These are phyloP conservation scores for Mytilinidion resinicola DNA, from an alignment of 495 filamentous ascomycete species.

Conservation along the genomic window DNA sequence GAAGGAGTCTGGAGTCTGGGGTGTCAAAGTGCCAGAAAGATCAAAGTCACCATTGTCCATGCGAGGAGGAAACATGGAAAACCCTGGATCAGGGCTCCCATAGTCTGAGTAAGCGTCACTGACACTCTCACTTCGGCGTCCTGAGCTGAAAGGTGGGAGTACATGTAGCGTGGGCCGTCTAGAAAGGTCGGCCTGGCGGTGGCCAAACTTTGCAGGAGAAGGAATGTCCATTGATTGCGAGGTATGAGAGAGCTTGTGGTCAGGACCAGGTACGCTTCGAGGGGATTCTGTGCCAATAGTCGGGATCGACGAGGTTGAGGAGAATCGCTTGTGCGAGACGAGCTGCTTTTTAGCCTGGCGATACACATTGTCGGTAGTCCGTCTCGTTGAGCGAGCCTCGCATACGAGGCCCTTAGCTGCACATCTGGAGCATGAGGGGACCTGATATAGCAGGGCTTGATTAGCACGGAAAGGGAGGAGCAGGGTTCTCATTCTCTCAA, in stretches of 20 bases:
- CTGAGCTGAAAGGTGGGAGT: slow-evolving; percentile 15
- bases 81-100: slow-evolving; percentile 18
- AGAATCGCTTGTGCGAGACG: slow-evolving; percentile 20
- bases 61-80: slow-evolving; percentile 11
- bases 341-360: slow-evolving; percentile 21
- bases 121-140: slow-evolving; percentile 21
- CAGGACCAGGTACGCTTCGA: slow-evolving; percentile 16
- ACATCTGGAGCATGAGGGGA: slow-evolving; percentile 27
- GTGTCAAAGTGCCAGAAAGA: slow-evolving; percentile 14
- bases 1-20: slow-evolving; percentile 25
- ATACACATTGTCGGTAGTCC: slow-evolving; percentile 26
- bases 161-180: slow-evolving; percentile 13
- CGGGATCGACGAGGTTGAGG: slow-evolving; percentile 19
- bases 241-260: slow-evolving; percentile 9
- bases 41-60: slow-evolving; percentile 12
- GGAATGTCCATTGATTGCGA: slow-evolving; percentile 5
- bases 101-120: slow-evolving; percentile 20
- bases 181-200: slow-evolving; percentile 10
- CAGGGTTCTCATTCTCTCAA: background rate
- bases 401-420: slow-evolving; percentile 27
- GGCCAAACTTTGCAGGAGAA: slow-evolving; percentile 13
- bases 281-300: slow-evolving; percentile 17
- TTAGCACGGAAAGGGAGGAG: background rate
- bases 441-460: slow-evolving; percentile 1
- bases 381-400: slow-evolving; percentile 25